Evolutionary conservation across 306 rosid species (phyloP).

Genomic region (Prinsepia uniflora): DNA sequence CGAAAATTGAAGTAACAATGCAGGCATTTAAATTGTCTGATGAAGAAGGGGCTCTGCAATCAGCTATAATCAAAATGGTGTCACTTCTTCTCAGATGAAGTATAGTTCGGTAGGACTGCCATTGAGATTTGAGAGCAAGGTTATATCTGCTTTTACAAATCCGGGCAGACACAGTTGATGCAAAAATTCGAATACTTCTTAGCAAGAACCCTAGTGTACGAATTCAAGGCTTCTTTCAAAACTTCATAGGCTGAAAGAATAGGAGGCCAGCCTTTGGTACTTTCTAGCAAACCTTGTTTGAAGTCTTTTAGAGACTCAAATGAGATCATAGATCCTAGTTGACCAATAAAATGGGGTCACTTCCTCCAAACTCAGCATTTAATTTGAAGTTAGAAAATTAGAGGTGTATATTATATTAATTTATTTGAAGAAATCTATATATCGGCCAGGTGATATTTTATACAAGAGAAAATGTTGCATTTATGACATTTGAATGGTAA

Average conservation of each 20-base stretch:
- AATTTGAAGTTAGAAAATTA: no score
- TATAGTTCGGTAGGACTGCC: constrained; percentile 39
- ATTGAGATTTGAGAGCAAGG: constrained; percentile 5
- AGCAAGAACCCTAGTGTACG: constrained; percentile 43
- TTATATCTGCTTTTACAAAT: constrained; percentile 30
- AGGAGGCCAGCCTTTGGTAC: constrained; percentile 39
- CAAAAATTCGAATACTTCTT: constrained; percentile 25
- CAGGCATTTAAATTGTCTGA: no score
- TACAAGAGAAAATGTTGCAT: no score
- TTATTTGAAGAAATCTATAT: no score
- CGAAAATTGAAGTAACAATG: not conserved
- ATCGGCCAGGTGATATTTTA: no score
- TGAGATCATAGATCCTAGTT: no score
- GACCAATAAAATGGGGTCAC: no score
- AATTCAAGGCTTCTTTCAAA: constrained; percentile 42
- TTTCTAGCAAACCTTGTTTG: constrained; percentile 35
- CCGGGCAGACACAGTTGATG: constrained; percentile 48
- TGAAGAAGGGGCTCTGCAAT: not conserved
- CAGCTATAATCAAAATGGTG: constrained; percentile 8
- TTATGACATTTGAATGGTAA: no score
- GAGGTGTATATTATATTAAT: not conserved
- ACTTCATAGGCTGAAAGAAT: constrained; percentile 19
- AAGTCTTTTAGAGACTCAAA: constrained; percentile 25
- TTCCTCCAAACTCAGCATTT: no score
- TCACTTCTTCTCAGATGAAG: constrained; percentile 20